Base-by-base conservation (phyloP, 2,329 filamentous ascomycete genomes). In the Hypoxylon sp. region DNA sequence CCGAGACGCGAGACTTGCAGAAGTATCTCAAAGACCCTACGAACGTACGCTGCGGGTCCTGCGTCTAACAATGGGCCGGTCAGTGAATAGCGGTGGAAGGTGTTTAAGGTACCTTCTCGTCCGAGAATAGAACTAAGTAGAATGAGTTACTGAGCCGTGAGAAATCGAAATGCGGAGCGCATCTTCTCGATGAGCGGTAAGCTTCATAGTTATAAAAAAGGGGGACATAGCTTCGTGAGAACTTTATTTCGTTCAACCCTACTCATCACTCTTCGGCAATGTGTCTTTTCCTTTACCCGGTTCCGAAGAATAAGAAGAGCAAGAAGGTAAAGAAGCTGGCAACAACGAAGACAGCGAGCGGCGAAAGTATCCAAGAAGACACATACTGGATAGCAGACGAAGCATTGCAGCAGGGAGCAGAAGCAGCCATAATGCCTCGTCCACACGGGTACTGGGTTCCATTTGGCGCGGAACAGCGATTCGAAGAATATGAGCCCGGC, bases 281-380 rank as follows among this genome's bases (percentile, higher is more conserved):
- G 69, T 71, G 69, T n/a, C 58, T 71, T 45, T 71, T 41, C 16
- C 37, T 69, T 23, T 59, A 63, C 45, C 65, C 68, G 48, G 19
- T 53, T 25, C 32, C 63, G 8, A 65, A 58, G 43, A 43, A 56
- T 30, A 67, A 55, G 55, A 61, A 63, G 30, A 64, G 37, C 11
- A 63, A 52, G 30, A 69, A 61, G 30, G 41, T 41, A 52, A 68
- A 50, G 55, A 63, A 48, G 37, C n/a, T 55, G 14, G 25, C 53
- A 41, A 30, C 48, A 34, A 16, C 41, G 32, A 54, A 30, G 41
- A 41, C 34, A 39, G 37, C 41, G 23, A 47, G 52, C 14, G 21
- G 39, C 29, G 51, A 47, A 9, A 32, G 46, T 16, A 57, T 62
- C 32, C 51, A 39, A 23, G 47, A 63, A 11, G 11, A 32, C 27